phyloP scores from a whole-genome alignment of 495 filamentous ascomycete species.

The Bathelium albidoporum region DNA sequence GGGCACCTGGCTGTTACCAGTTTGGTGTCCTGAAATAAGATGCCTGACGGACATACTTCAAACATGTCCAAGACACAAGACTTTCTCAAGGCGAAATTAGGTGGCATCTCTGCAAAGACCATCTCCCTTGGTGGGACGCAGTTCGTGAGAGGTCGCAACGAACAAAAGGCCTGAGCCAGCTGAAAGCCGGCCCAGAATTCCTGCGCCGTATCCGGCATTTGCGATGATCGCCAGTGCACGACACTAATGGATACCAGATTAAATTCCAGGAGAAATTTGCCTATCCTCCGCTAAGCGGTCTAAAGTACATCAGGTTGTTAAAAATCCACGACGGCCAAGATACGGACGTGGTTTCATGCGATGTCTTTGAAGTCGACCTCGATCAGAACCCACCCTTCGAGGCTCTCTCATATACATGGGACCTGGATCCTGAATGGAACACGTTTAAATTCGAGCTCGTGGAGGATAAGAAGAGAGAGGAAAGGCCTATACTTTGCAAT shows the following conservation, averaged over 20 bases:
- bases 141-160: not conserved
- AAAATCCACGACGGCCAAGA: not conserved
- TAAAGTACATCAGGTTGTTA: not conserved
- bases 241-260: not conserved
- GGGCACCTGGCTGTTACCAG: too few species aligned
- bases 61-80: not conserved
- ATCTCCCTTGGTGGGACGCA: not conserved
- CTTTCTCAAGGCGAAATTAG: not conserved
- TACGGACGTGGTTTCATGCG: not conserved
- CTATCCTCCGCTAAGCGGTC: not conserved
- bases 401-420: constrained; percentile 1
- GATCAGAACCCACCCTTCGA: not conserved
- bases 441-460: not conserved
- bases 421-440: not conserved
- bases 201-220: too few species aligned
- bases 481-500: not conserved
- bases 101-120: not conserved
- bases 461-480: not conserved
- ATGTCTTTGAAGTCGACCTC: not conserved
- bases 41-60: too few species aligned
- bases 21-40: too few species aligned
- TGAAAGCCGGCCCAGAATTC: too few species aligned
- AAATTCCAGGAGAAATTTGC: not conserved
- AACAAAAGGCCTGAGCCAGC: not conserved
- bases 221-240: too few species aligned